These are phyloP conservation scores for Selenicereus undatus DNA, from an alignment of 148 eudicot genomes.

Conservation along the genomic window DNA sequence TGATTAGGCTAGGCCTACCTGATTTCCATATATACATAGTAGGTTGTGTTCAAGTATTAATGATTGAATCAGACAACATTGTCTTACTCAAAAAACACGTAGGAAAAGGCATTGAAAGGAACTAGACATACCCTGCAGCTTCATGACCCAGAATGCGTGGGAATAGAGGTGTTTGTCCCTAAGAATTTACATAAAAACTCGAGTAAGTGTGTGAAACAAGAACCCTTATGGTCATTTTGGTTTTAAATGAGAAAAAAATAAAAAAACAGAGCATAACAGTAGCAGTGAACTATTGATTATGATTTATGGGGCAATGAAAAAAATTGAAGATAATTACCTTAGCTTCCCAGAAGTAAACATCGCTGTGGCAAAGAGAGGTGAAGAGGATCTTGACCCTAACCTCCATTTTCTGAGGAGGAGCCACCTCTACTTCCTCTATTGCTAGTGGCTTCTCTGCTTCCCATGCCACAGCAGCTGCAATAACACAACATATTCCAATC, in stretches of 20 bases:
- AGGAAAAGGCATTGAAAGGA: background rate
- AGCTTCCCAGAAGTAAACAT: conserved; percentile 85
- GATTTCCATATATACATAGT: no score
- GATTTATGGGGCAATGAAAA: no score
- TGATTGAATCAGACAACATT: no score
- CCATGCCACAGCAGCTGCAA: conserved; percentile 85
- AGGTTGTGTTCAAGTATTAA: no score
- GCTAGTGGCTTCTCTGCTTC: conserved; percentile 79
- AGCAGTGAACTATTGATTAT: no score
- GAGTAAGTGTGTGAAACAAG: background rate
- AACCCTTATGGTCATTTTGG: background rate
- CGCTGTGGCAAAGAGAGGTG: conserved; percentile 80
- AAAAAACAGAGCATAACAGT: no score
- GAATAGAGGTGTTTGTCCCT: conserved; percentile 60
- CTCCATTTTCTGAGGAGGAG: conserved; percentile 70
- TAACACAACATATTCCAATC: background rate
- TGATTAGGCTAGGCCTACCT: no score
- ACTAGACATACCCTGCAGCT: conserved; percentile 52
- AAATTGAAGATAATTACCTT: conserved; percentile 30
- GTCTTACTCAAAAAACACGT: background rate
- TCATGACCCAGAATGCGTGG: conserved; percentile 68
- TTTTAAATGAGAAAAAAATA: no score
- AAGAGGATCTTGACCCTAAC: conserved; percentile 68
- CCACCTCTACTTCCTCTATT: conserved; percentile 75
- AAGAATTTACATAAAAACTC: background rate